Base-by-base conservation (phyloP, 164 flowering plant genomes). In the Magnolia officinalis region DNA sequence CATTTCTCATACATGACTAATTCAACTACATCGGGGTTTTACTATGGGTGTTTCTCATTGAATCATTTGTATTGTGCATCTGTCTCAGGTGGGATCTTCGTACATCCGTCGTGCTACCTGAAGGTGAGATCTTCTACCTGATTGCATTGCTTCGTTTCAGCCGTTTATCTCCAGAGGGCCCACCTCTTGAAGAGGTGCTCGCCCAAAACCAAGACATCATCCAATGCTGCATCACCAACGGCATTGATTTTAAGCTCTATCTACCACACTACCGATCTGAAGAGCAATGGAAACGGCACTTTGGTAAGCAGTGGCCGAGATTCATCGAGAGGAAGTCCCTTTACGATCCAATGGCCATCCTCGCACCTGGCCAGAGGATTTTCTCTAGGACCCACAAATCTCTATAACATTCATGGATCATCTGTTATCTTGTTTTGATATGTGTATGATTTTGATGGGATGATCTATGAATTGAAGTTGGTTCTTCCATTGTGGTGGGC, bases 341-440 rank as follows among this genome's bases (percentile, higher is more conserved):
- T 7, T 93, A 85, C 75, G 99, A 95, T 86, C 99, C 99, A 2
- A 79, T 78, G 90, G 94, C 91, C 16, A 82, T 95, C 73, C 97
- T 95, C 68, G 92, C 98, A 0, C 99, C 99, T 1, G 99, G 99
- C 0, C 99, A 96, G 73, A 84, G 84, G 50, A 94, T 96, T 52
- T 96, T 96, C 83, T 14, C 84, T 0, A 82, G 89, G 80, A 76
- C 72, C 71, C 67, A 71, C 21, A 63, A 24, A 2, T 49, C 76
- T 1, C 6, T 64, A 14, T 74, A 6, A n/a, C 50, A 64, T 65
- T 37, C 45, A 55, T 55, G 61, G 61, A 55, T 55, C 18, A 55
- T 55, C 18, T 8, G 13, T 55, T 9, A 55, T 55, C 18, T 55
- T 55, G 2, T 55, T 55, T 55, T 55, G 61, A 55, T 55, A 55